Conservation (phyloP, 306 rosid species). For the Senna siamea region DNA sequence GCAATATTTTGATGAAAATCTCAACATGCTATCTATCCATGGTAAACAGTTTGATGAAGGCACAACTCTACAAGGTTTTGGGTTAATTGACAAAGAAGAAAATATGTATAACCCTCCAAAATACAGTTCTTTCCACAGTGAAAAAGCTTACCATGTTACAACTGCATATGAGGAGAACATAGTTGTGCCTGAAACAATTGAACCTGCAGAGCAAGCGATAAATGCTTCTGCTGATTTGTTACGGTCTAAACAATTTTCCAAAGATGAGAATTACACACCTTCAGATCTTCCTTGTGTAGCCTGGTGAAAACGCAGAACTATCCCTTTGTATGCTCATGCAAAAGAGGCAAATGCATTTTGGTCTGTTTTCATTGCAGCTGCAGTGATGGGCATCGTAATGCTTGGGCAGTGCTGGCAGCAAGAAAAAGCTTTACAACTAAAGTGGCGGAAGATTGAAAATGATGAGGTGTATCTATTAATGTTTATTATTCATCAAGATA, state of each 20-base stretch:
- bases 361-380: constrained; percentile 67
- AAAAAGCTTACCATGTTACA: constrained; percentile 36
- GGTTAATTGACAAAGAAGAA: background rate
- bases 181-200: constrained; percentile 41
- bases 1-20: constrained; percentile 56
- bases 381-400: constrained; percentile 72
- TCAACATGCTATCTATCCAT: constrained; percentile 46
- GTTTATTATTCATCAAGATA: background rate
- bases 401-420: constrained; percentile 91
- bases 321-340: constrained; percentile 61
- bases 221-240: constrained; percentile 37
- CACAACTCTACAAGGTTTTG: background rate
- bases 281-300: constrained; percentile 60
- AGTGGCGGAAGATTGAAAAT: constrained; percentile 51
- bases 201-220: constrained; percentile 50
- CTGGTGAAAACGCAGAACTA: constrained; percentile 75
- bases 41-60: constrained; percentile 29
- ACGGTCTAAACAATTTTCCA: constrained; percentile 35
- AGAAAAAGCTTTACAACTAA: constrained; percentile 62
- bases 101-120: constrained; percentile 13
- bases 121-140: constrained; percentile 50
- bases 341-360: constrained; percentile 67
- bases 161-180: constrained; percentile 41
- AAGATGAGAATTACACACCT: constrained; percentile 38
- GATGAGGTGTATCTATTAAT: constrained; percentile 51